phyloP scores from a whole-genome alignment of 108 stramenopile species.

The Pseudonitzschia pungens region DNA sequence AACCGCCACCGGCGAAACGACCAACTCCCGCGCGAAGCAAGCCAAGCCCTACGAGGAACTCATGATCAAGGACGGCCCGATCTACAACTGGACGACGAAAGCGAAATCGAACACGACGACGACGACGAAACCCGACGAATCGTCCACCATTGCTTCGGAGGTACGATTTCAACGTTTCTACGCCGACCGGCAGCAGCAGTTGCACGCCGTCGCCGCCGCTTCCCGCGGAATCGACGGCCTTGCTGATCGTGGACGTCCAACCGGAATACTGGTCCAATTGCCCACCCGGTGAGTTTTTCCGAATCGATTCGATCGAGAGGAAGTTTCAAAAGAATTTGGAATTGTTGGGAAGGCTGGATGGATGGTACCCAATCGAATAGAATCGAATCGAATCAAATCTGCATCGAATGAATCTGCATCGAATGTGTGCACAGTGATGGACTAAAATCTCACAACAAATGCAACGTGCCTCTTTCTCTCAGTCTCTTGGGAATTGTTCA shows the following conservation, averaged over 20 bases:
- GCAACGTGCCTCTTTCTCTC: too few species aligned
- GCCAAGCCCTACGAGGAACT: conserved; percentile 11
- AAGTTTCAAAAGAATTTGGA: too few species aligned
- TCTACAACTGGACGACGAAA: background rate
- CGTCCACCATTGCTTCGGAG: background rate
- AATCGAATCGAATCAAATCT: too few species aligned
- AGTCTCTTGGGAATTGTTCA: too few species aligned
- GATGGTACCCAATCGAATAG: too few species aligned
- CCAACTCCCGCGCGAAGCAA: background rate
- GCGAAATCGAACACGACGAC: background rate
- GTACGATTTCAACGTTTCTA: background rate
- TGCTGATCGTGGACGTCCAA: conserved; percentile 56
- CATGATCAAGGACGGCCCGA: conserved; percentile 9
- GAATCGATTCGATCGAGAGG: too few species aligned
- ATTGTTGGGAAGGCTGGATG: too few species aligned
- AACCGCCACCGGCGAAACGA: background rate
- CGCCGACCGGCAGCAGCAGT: background rate
- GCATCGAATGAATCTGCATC: too few species aligned
- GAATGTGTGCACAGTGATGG: too few species aligned
- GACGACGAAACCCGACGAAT: background rate
- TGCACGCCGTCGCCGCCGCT: background rate
- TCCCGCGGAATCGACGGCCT: conserved; percentile 32
- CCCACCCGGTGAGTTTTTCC: conserved; percentile 18
- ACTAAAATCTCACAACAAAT: too few species aligned
- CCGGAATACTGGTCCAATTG: conserved; percentile 64